Base-by-base conservation (phyloP, 768 basidiomycete genomes). In the Lactarius tabidus region DNA sequence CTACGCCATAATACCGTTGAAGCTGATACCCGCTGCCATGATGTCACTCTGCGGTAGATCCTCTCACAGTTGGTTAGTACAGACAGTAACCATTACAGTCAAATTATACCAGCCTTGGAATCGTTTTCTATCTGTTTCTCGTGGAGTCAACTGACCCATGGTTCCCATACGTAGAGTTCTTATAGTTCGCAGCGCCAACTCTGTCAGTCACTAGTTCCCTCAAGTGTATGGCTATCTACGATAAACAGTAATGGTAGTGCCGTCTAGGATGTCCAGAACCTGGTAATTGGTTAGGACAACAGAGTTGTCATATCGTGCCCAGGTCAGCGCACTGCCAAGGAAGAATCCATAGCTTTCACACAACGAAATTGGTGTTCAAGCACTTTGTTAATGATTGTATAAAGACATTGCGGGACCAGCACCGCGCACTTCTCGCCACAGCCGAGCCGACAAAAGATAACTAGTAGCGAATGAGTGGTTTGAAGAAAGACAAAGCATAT, bases 321-420 rank as follows among this genome's bases (percentile, higher is more conserved):
- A 20, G 23, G 48, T 26, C 14, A 12, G 5, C n/a, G 12, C 23
- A 23, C 8, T 1, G 15, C 33, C 6, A 29, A 57, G 15, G 17
- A 52, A 45, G 10, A 36, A 48, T 35, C 36, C 35, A 51, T 35
- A 18, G 9, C 5, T 61, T 33, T 26, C 43, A 29, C 29, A 45
- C 18, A 20, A 56, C 36, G 23, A 2, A 45, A 26, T 36, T 12
- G 1, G 17, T 38, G 35, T 23, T 8, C 45, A 29, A 33, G 57
- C 36, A 56, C 20, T 43, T 9, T 55, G 51, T 36, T 60, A 38
- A 7, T 65, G 58, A 36, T 52, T 52, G n/a, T 58, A 62, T 53
- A 54, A 43, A 23, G 29, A 31, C 43, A 23, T 29, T 20, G 60
- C 65, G 51, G 35, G 65, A 51, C 65, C 65, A 62, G 65, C 65